A percentile compares a stretch with the other conserved stretches of the same genome.
These are phyloP conservation scores for Diplodia mutila DNA, from an alignment of 2,329 filamentous ascomycete genomes.

Conservation along the genomic window DNA sequence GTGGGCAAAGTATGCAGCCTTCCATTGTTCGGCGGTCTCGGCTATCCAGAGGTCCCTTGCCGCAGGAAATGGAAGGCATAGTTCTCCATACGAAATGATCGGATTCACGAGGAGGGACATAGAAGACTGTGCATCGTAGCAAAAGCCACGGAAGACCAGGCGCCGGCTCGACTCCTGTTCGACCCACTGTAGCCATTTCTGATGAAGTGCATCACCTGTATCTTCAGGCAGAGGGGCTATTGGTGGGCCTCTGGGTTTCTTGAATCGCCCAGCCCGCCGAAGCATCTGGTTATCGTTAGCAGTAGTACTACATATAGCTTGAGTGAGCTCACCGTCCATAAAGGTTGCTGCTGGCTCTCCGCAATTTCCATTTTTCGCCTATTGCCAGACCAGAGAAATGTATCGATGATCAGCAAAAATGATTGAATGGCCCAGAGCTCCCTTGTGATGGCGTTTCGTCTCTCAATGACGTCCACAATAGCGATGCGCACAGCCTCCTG, in stretches of 20 bases:
- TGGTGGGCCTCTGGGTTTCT: slow-evolving; percentile 57
- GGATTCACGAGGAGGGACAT: slow-evolving; percentile 69
- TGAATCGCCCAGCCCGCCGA: slow-evolving; percentile 62
- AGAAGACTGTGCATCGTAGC: slow-evolving; percentile 68
- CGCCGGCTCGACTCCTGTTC: slow-evolving; percentile 69
- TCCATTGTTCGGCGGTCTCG: slow-evolving; percentile 66
- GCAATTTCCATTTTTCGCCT: slow-evolving; percentile 63
- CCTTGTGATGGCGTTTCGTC: slow-evolving; percentile 36
- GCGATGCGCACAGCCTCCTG: slow-evolving; percentile 53
- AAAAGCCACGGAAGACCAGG: slow-evolving; percentile 67
- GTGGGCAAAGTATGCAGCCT: slow-evolving; percentile 58
- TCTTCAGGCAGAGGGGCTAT: slow-evolving; percentile 60
- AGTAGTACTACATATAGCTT: neutral
- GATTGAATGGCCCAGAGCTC: slow-evolving; percentile 58
- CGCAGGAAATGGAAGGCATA: slow-evolving; percentile 68
- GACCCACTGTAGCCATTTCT: slow-evolving; percentile 69
- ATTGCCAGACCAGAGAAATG: slow-evolving; percentile 63
- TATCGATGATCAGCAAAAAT: slow-evolving; percentile 55
- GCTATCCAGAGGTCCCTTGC: slow-evolving; percentile 68
- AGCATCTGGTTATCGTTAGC: slow-evolving; percentile 47
- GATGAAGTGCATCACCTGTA: slow-evolving; percentile 59
- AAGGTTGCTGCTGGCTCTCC: slow-evolving; percentile 60
- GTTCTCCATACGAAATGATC: slow-evolving; percentile 69
- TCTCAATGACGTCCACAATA: slow-evolving; percentile 49
- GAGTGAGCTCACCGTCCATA: slow-evolving; percentile 47